These are phyloP conservation scores for Cryphonectria radicalis DNA, from an alignment of 2,329 filamentous ascomycete species.

Conservation along the genomic window DNA sequence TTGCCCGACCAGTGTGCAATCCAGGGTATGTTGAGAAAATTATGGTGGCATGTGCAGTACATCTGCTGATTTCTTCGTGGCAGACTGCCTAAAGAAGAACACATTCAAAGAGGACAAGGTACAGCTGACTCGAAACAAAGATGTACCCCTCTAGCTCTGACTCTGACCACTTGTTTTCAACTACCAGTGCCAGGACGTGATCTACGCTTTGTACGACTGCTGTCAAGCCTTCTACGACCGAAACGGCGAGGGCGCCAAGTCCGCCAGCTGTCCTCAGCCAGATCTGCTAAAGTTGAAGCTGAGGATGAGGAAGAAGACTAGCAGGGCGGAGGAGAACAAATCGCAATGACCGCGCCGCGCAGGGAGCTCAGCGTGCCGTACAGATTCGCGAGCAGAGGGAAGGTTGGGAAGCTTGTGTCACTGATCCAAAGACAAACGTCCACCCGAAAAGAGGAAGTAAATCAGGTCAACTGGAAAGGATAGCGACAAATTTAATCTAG, in stretches of 20 bases:
- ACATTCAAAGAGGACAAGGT: conserved; percentile 76
- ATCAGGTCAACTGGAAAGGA: conserved; percentile 71
- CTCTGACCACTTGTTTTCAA: not conserved
- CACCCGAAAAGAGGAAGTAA: conserved; percentile 45
- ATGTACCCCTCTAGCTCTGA: too few relatives aligned
- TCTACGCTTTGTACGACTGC: conserved; percentile 91
- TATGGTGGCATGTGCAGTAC: not conserved
- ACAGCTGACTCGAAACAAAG: not conserved
- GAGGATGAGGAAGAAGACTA: conserved; percentile 65
- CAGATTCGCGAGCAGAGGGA: not conserved
- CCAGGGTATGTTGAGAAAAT: conserved; percentile 63
- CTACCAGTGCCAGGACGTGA: conserved; percentile 68
- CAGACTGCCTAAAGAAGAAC: conserved; percentile 84
- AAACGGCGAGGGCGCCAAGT: conserved; percentile 75
- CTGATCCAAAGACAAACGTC: conserved; percentile 43
- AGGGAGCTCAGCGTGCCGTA: not conserved
- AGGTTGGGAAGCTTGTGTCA: conserved; percentile 39
- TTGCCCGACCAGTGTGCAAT: conserved; percentile 72
- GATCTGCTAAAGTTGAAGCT: conserved; percentile 81
- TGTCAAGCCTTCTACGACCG: conserved; percentile 86
- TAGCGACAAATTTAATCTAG: conserved; percentile 77
- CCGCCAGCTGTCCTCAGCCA: conserved; percentile 84
- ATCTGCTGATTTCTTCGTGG: not conserved
- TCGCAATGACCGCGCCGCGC: conserved; percentile 16
- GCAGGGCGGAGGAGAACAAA: conserved; percentile 29